phyloP scores from a whole-genome alignment of 805 yeast genomes.

The Saccharomyces mikatae region DNA sequence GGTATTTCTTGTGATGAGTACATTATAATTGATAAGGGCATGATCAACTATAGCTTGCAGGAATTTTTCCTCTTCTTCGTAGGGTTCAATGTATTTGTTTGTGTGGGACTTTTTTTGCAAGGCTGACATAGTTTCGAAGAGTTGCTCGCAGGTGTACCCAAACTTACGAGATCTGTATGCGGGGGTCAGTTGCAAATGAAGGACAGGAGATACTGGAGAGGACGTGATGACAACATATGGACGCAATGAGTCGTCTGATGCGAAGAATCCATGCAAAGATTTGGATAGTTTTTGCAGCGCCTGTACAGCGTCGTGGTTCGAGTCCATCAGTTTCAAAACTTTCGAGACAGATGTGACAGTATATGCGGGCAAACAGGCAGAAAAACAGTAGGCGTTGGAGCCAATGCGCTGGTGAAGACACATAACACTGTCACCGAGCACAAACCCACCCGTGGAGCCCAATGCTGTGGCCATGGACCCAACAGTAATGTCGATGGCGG shows the following conservation, averaged over 20 bases:
- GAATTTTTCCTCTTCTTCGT: constrained; percentile 45
- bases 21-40: constrained; percentile 41
- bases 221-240: constrained; percentile 48
- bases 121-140: constrained; percentile 19
- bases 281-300: constrained; percentile 36
- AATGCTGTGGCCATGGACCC: constrained; percentile 79
- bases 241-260: constrained; percentile 31
- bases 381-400: constrained; percentile 82
- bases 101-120: constrained; percentile 29
- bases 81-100: constrained; percentile 29
- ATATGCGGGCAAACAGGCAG: constrained; percentile 92
- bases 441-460: constrained; percentile 88
- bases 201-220: constrained; percentile 50
- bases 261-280: constrained; percentile 35
- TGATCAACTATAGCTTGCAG: constrained; percentile 60
- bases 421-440: constrained; percentile 78
- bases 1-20: constrained; percentile 59
- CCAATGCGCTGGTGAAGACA: constrained; percentile 87
- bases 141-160: constrained; percentile 20
- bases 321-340: constrained; percentile 43
- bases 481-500: constrained; percentile 71
- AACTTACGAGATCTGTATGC: constrained; percentile 29
- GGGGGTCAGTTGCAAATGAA: constrained; percentile 55
- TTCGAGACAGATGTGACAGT: constrained; percentile 60
- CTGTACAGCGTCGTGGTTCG: constrained; percentile 29